Conservation (phyloP, 139 green algal genomes). For the Mesostigma viride region DNA sequence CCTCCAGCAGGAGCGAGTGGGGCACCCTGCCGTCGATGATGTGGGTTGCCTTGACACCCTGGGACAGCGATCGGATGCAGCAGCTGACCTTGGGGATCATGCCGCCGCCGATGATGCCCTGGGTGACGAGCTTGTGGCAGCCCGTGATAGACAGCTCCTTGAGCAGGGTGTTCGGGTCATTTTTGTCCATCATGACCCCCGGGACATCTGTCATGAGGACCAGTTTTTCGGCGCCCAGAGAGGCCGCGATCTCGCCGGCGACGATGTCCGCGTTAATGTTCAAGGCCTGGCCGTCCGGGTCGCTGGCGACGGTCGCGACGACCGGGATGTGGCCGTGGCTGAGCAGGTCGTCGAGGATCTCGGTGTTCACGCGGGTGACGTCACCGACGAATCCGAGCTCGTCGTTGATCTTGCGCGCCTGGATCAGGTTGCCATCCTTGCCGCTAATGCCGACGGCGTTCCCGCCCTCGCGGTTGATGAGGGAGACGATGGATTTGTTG, state of each 20-base stretch:
- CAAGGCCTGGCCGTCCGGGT: constrained; percentile 57
- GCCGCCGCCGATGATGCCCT: constrained; percentile 87
- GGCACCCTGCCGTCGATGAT: constrained; percentile 93
- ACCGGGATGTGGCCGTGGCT: constrained; percentile 79
- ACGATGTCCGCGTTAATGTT: constrained; percentile 98
- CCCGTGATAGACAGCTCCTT: constrained; percentile 22
- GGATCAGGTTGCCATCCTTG: constrained; percentile 83
- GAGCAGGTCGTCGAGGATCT: constrained; percentile 60
- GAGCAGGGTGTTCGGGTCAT: constrained; percentile 18
- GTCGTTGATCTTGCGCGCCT: constrained; percentile 29
- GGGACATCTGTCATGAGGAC: constrained; percentile 88
- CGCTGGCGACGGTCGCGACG: constrained; percentile 82
- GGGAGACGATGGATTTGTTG: constrained; percentile 91
- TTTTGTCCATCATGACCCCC: constrained; percentile 27
- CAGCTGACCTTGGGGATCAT: constrained; percentile 98
- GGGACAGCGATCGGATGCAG: constrained; percentile 82
- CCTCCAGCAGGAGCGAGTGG: constrained; percentile 93
- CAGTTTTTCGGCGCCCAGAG: constrained; percentile 91
- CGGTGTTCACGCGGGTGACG: constrained; percentile 68
- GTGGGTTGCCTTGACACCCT: constrained; percentile 85
- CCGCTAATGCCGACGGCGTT: constrained; percentile 88
- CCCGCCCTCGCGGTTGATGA: constrained; percentile 87
- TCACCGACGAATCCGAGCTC: constrained; percentile 83
- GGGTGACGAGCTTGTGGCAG: constrained; percentile 57
- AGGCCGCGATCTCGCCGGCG: constrained; percentile 86